Percentiles rank a stretch among this genome's conserved stretches.
Conservation (phyloP, 495 filamentous ascomycete genomes). For the Lophium mytilinum region DNA sequence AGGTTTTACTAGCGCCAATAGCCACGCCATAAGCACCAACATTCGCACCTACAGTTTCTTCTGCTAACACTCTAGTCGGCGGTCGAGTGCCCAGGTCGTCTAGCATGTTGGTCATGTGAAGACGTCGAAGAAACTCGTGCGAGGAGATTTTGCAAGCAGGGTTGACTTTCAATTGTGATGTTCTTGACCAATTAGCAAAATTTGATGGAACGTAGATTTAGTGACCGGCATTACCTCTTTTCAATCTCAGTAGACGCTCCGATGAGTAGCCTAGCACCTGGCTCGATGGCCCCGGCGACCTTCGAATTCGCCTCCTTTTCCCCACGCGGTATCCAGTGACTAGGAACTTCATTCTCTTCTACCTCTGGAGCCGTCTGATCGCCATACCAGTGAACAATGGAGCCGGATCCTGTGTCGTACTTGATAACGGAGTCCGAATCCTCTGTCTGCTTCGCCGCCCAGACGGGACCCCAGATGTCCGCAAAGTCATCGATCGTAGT, state of each 20-base stretch:
- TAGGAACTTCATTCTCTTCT: not conserved
- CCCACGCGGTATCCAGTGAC: constrained; percentile 5
- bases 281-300: not conserved
- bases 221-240: not conserved
- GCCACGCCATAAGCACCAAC: constrained; percentile 2
- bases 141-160: not conserved
- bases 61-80: not conserved
- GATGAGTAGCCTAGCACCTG: constrained; percentile 1
- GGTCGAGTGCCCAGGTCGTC: constrained; percentile 6
- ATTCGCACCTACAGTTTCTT: not conserved
- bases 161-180: constrained; percentile 10
- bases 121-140: not conserved
- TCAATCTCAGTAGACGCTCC: constrained; percentile 1
- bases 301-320: not conserved
- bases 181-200: not conserved
- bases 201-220: not conserved
- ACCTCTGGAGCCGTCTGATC: not conserved
- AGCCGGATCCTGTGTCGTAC: constrained; percentile 6
- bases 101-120: constrained; percentile 3
- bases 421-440: not conserved
- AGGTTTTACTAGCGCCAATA: constrained; percentile 3
- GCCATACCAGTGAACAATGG: not conserved
- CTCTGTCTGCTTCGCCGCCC: not conserved
- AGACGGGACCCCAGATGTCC: constrained; percentile 11
- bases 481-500: constrained; percentile 4